Conservation (phyloP, 2,329 filamentous ascomycete genomes). For the Juglanconis juglandina region DNA sequence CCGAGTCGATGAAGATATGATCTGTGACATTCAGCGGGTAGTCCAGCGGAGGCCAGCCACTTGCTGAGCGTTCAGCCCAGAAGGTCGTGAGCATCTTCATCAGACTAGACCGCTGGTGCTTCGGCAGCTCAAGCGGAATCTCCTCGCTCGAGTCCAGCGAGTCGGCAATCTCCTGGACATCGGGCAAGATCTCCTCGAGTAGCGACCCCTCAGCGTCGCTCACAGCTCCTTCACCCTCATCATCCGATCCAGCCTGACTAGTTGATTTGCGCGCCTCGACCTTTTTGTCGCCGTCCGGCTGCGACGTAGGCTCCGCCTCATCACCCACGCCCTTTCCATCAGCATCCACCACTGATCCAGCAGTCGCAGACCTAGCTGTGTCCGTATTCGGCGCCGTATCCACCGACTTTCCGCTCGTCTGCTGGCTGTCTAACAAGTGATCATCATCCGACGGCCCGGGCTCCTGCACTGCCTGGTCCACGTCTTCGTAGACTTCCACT, state of each 20-base stretch:
- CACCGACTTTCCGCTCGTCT: slow-evolving; percentile 30
- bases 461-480: slow-evolving; percentile 88
- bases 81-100: slow-evolving; percentile 97
- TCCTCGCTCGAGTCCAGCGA: slow-evolving; percentile 59
- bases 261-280: slow-evolving; percentile 43
- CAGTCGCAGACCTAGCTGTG: slow-evolving; percentile 16
- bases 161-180: slow-evolving; percentile 60
- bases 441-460: slow-evolving; percentile 66
- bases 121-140: slow-evolving; percentile 72
- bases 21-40: slow-evolving; percentile 86
- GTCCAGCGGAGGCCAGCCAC: slow-evolving; percentile 87
- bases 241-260: slow-evolving; percentile 63
- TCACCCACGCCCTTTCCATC: slow-evolving; percentile 12
- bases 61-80: slow-evolving; percentile 96
- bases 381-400: slow-evolving; percentile 25
- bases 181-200: slow-evolving; percentile 64
- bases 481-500: slow-evolving; percentile 92
- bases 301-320: slow-evolving; percentile 25
- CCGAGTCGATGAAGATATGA: slow-evolving; percentile 94
- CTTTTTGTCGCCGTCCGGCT: slow-evolving; percentile 40
- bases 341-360: slow-evolving; percentile 14
- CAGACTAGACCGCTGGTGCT: slow-evolving; percentile 87
- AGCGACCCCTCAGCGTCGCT: slow-evolving; percentile 72
- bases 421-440: slow-evolving; percentile 33
- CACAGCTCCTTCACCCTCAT: slow-evolving; percentile 48